phyloP scores from a whole-genome alignment of 164 flowering plant species.

The Stephania cephalantha region DNA sequence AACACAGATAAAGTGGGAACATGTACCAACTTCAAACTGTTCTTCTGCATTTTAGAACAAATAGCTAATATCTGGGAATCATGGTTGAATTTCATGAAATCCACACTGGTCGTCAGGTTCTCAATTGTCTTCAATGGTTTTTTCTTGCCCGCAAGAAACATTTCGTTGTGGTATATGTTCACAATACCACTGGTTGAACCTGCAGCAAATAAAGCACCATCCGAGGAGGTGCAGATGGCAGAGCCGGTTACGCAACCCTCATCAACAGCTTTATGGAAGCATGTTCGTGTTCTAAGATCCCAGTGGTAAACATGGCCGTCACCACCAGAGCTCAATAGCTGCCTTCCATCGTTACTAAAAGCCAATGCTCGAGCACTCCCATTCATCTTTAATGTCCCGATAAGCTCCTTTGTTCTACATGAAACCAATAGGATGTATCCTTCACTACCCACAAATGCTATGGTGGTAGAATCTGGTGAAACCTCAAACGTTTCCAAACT shows the following conservation, averaged over 20 bases:
- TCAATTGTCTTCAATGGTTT: constrained; percentile 73
- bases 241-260: constrained; percentile 75
- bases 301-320: constrained; percentile 93
- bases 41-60: constrained; percentile 66
- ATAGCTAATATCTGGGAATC: constrained; percentile 86
- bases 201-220: constrained; percentile 69
- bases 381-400: constrained; percentile 94
- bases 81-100: constrained; percentile 63
- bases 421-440: constrained; percentile 88
- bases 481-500: constrained; percentile 87
- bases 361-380: constrained; percentile 79
- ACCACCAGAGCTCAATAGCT: constrained; percentile 80
- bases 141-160: constrained; percentile 82
- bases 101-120: constrained; percentile 63
- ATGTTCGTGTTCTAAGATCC: constrained; percentile 78
- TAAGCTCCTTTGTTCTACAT: constrained; percentile 67
- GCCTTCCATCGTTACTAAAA: constrained; percentile 62
- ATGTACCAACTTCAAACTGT: constrained; percentile 74
- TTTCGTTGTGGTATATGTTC: constrained; percentile 71
- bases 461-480: constrained; percentile 74
- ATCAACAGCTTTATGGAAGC: constrained; percentile 78
- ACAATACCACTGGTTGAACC: constrained; percentile 89
- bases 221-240: constrained; percentile 60
- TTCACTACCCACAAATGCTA: constrained; percentile 86
- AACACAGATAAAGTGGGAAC: constrained; percentile 72